These are phyloP conservation scores for Aspergillus incahuasiensis DNA, from an alignment of 495 filamentous ascomycete genomes.

Conservation along the genomic window DNA sequence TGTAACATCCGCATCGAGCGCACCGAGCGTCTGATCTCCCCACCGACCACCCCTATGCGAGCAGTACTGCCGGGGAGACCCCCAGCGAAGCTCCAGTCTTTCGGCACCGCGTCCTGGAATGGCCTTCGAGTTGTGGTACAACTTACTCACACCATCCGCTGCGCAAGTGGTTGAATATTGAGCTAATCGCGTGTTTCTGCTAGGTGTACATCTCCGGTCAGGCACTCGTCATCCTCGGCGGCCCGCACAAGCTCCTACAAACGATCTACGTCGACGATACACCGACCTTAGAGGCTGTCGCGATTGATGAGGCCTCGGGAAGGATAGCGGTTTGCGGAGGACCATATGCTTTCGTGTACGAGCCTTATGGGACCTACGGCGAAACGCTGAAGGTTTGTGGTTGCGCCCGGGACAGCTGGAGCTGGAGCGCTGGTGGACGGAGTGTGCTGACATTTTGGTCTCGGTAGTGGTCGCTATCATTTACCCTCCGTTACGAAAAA, in stretches of 20 bases:
- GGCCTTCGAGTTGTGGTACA: constrained; percentile 73
- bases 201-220: constrained; percentile 88
- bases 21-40: constrained; percentile 24
- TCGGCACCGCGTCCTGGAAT: constrained; percentile 82
- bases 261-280: constrained; percentile 85
- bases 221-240: constrained; percentile 75
- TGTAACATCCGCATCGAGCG: constrained; percentile 28
- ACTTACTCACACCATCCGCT: neutral
- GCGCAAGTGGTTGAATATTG: neutral
- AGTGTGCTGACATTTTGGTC: neutral
- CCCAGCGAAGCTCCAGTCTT: constrained; percentile 81
- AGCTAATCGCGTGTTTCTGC: constrained; percentile 2
- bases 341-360: constrained; percentile 68
- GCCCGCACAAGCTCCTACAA: constrained; percentile 71
- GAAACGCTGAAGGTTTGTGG: constrained; percentile 51
- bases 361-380: constrained; percentile 66
- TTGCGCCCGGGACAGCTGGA: neutral
- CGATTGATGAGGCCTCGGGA: constrained; percentile 74
- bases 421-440: no score
- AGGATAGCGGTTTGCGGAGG: constrained; percentile 75
- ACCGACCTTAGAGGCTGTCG: constrained; percentile 63
- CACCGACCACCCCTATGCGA: constrained; percentile 52
- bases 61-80: constrained; percentile 88
- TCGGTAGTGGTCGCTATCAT: constrained; percentile 51
- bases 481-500: constrained; percentile 37